Percentiles rank a stretch among this genome's conserved stretches.
phyloP scores from a whole-genome alignment of 495 filamentous ascomycete genomes.

The Penicillium taxi region DNA sequence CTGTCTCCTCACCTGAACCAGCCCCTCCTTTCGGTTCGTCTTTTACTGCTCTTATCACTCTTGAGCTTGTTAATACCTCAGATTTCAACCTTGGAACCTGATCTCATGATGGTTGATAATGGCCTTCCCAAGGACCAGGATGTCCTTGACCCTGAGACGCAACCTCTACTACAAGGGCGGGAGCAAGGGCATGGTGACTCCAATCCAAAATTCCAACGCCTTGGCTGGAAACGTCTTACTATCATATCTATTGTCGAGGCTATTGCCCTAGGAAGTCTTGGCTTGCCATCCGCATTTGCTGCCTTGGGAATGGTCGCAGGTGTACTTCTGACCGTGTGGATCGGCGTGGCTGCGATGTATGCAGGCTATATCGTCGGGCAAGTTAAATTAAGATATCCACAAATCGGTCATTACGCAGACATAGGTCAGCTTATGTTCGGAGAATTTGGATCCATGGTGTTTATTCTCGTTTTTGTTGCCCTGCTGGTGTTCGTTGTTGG shows the following conservation, averaged over 20 bases:
- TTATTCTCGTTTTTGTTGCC: constrained; percentile 48
- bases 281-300: constrained; percentile 50
- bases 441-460: constrained; percentile 48
- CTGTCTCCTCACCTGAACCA: too few relatives aligned
- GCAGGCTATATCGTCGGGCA: constrained; percentile 64
- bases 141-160: too few relatives aligned
- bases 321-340: constrained; percentile 43
- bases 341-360: constrained; percentile 61
- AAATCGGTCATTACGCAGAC: constrained; percentile 58
- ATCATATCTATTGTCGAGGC: constrained; percentile 52
- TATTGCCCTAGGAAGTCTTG: constrained; percentile 53
- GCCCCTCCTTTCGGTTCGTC: too few relatives aligned
- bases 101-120: too few relatives aligned
- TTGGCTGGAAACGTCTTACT: constrained; percentile 32
- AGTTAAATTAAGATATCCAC: constrained; percentile 56
- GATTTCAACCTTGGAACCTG: too few relatives aligned
- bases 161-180: neutral
- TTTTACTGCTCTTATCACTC: too few relatives aligned
- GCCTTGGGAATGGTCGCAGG: constrained; percentile 51
- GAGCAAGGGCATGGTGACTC: too few relatives aligned
- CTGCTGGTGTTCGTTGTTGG: constrained; percentile 60
- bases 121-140: too few relatives aligned
- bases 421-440: constrained; percentile 55
- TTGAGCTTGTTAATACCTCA: too few relatives aligned
- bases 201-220: constrained; percentile 20